A percentile compares a stretch with the other conserved stretches of the same genome.
phyloP scores from a whole-genome alignment of 2,329 filamentous ascomycete genomes.

The Diaporthe nobilis region DNA sequence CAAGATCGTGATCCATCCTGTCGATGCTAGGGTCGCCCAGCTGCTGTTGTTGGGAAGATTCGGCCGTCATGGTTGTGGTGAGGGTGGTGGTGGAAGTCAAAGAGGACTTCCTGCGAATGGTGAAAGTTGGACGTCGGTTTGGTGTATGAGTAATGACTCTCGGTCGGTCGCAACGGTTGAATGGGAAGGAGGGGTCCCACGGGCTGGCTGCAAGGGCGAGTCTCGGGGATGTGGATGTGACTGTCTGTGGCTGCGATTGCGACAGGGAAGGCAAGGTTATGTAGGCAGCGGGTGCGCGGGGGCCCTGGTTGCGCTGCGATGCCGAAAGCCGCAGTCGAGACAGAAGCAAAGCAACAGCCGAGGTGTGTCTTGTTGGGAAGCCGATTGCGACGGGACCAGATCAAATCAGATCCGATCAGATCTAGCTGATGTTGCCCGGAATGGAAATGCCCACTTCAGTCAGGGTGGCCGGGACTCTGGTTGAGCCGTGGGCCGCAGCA shows the following conservation, averaged over 20 bases:
- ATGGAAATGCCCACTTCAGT: slow-evolving; percentile 20
- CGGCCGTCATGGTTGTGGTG: slow-evolving; percentile 4
- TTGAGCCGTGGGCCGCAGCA: slow-evolving; percentile 10
- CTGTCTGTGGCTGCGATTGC: background rate
- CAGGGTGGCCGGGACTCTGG: background rate
- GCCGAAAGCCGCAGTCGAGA: slow-evolving; percentile 26
- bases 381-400: background rate
- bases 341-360: background rate
- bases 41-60: slow-evolving; percentile 1
- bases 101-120: background rate
- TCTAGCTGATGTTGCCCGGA: slow-evolving; percentile 24
- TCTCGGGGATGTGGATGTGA: slow-evolving; percentile 17
- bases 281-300: background rate
- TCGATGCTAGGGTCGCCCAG: slow-evolving; percentile 3
- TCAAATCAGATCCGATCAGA: slow-evolving; percentile 11
- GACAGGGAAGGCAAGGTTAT: slow-evolving; percentile 27
- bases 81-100: background rate
- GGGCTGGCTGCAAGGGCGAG: slow-evolving; percentile 25
- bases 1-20: slow-evolving; percentile 24
- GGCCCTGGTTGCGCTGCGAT: background rate
- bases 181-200: slow-evolving; percentile 3
- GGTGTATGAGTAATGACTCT: slow-evolving; percentile 27
- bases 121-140: background rate
- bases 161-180: slow-evolving; percentile 6
- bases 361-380: background rate